phyloP scores from a whole-genome alignment of 768 basidiomycete genomes.

The Leccinum disarticulatum region DNA sequence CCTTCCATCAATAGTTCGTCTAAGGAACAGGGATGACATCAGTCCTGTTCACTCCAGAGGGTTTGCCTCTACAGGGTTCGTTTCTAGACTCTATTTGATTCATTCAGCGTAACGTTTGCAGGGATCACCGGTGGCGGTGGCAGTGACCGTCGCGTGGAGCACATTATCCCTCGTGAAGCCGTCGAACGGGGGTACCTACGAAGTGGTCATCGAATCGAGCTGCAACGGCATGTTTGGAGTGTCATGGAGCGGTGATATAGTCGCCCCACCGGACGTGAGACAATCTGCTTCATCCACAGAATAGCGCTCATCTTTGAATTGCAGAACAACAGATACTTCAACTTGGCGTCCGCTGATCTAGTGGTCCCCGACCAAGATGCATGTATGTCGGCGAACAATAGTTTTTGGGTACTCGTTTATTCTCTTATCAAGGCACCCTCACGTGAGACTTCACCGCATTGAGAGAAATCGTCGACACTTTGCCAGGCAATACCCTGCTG shows the following conservation, averaged over 20 bases:
- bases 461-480: constrained; percentile 64
- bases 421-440: constrained; percentile 56
- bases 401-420: background rate
- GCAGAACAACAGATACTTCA: constrained; percentile 70
- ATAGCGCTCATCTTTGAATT: constrained; percentile 2
- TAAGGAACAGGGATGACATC: too few species aligned
- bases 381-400: constrained; percentile 19
- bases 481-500: constrained; percentile 80
- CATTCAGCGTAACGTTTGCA: constrained; percentile 24
- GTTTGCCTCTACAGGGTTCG: constrained; percentile 73
- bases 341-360: constrained; percentile 82
- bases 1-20: too few species aligned
- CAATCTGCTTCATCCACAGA: constrained; percentile 4
- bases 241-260: constrained; percentile 74
- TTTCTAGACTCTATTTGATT: background rate
- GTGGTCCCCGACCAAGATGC: constrained; percentile 90
- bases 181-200: constrained; percentile 57
- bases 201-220: constrained; percentile 76
- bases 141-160: constrained; percentile 89
- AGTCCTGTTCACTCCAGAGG: constrained; percentile 59
- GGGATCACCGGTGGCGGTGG: constrained; percentile 90
- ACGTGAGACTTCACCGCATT: constrained; percentile 86
- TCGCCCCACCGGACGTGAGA: constrained; percentile 80
- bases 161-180: constrained; percentile 75
- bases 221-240: constrained; percentile 98